Conservation (phyloP, 305 asterid genomes). For the Fraxinus nigra region DNA sequence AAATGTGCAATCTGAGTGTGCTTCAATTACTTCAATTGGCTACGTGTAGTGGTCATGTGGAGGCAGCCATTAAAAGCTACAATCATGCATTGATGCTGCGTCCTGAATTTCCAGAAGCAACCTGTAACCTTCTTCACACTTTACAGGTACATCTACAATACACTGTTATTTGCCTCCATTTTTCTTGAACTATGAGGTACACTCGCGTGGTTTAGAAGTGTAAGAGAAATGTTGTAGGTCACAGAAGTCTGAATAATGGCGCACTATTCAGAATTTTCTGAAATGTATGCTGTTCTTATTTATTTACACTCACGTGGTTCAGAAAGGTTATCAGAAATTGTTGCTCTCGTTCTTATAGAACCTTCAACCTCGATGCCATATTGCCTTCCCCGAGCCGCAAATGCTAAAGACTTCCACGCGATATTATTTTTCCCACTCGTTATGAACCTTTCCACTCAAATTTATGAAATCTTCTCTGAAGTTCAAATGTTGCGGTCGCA, state of each 20-base stretch:
- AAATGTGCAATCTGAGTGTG: background rate
- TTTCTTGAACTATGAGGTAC: conserved; percentile 12
- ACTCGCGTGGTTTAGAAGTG: background rate
- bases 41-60: conserved; percentile 73
- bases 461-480: background rate
- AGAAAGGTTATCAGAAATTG: background rate
- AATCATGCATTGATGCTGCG: conserved; percentile 82
- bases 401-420: background rate
- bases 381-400: background rate
- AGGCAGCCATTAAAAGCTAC: conserved; percentile 94
- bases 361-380: background rate
- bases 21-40: background rate
- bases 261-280: background rate
- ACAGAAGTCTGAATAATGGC: background rate
- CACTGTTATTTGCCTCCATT: background rate
- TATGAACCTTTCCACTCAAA: background rate
- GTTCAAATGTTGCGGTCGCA: background rate
- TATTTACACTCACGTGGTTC: background rate
- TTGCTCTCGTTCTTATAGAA: background rate
- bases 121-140: conserved; percentile 98
- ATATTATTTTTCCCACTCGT: background rate
- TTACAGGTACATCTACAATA: conserved; percentile 57
- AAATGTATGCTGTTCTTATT: background rate
- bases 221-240: background rate
- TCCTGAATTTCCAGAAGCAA: conserved; percentile 96